Conservation (phyloP, 2,329 filamentous ascomycete species). For the Fusarium heterosporum region DNA sequence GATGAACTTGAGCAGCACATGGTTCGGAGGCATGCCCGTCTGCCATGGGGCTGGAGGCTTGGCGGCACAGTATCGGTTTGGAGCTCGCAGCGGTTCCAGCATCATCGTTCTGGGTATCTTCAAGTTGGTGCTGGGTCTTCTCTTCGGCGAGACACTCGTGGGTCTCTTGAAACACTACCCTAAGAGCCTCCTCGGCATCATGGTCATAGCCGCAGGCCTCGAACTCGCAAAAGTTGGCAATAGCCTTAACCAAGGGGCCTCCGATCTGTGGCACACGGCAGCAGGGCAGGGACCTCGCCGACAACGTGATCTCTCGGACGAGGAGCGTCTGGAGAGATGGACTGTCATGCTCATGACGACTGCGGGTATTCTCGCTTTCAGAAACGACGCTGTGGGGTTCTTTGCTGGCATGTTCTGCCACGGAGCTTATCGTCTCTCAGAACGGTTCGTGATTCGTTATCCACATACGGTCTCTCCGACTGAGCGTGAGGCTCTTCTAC, state of each 20-base stretch:
- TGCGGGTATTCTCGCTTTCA: slow-evolving; percentile 83
- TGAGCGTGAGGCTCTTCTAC: slow-evolving; percentile 51
- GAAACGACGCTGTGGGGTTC: slow-evolving; percentile 91
- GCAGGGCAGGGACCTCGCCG: slow-evolving; percentile 57
- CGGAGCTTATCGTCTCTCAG: slow-evolving; percentile 69
- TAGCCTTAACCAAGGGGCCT: slow-evolving; percentile 79
- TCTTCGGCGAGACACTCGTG: slow-evolving; percentile 81
- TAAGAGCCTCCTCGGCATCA: slow-evolving; percentile 80
- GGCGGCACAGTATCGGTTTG: slow-evolving; percentile 91
- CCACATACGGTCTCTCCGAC: slow-evolving; percentile 33
- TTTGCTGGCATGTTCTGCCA: slow-evolving; percentile 83
- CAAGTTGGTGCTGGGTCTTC: slow-evolving; percentile 80
- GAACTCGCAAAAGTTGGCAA: slow-evolving; percentile 89
- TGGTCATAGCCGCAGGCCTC: slow-evolving; percentile 89
- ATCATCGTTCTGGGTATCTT: slow-evolving; percentile 81
- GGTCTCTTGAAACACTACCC: slow-evolving; percentile 79
- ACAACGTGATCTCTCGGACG: slow-evolving; percentile 68
- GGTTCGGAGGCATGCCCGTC: slow-evolving; percentile 95
- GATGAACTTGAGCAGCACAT: slow-evolving; percentile 88
- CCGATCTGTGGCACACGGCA: slow-evolving; percentile 67
- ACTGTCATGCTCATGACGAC: slow-evolving; percentile 91
- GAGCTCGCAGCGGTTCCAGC: slow-evolving; percentile 86
- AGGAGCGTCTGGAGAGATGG: slow-evolving; percentile 81
- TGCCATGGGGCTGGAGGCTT: slow-evolving; percentile 94
- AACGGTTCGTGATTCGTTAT: slow-evolving; percentile 57